Evolutionary conservation across 148 eudicot genomes (phyloP).

Genomic region (Nepenthes gracilis): DNA sequence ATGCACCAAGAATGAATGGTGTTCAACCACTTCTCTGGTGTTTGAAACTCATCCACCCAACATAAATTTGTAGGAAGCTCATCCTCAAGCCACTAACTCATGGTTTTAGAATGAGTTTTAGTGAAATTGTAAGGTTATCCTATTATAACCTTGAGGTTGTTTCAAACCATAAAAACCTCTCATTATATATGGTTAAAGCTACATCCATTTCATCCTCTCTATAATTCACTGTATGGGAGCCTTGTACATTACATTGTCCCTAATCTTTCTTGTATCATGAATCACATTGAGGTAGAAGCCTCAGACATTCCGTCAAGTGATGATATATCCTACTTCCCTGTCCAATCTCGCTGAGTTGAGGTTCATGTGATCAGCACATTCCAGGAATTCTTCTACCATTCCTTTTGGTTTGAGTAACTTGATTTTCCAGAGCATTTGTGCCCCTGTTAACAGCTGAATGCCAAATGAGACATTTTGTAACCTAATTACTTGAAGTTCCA

Average conservation of each 20-base stretch:
- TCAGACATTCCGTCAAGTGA: conserved; percentile 16
- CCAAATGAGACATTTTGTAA: not conserved
- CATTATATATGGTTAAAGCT: too few relatives aligned
- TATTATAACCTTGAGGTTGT: too few relatives aligned
- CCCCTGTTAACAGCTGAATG: conserved; percentile 6
- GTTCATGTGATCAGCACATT: not conserved
- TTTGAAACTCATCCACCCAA: conserved; percentile 13
- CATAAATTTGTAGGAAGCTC: conserved; percentile 29
- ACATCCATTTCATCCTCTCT: too few relatives aligned
- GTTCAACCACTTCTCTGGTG: conserved; percentile 5
- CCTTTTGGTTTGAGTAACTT: conserved; percentile 8
- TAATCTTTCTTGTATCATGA: conserved; percentile 16
- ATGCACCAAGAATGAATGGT: conserved; percentile 8
- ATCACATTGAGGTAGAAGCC: conserved; percentile 31
- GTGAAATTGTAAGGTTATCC: too few relatives aligned
- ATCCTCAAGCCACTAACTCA: not conserved
- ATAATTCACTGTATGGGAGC: too few relatives aligned
- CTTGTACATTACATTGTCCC: too few relatives aligned
- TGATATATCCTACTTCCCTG: conserved; percentile 11
- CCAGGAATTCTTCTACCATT: conserved; percentile 4
- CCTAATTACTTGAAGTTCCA: not conserved
- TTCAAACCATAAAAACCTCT: too few relatives aligned
- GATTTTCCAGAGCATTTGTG: conserved; percentile 4
- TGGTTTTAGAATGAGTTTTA: too few relatives aligned
- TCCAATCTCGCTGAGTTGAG: conserved; percentile 12